phyloP scores from a whole-genome alignment of 352 stramenopile species.

The Phytophthora citricola region DNA sequence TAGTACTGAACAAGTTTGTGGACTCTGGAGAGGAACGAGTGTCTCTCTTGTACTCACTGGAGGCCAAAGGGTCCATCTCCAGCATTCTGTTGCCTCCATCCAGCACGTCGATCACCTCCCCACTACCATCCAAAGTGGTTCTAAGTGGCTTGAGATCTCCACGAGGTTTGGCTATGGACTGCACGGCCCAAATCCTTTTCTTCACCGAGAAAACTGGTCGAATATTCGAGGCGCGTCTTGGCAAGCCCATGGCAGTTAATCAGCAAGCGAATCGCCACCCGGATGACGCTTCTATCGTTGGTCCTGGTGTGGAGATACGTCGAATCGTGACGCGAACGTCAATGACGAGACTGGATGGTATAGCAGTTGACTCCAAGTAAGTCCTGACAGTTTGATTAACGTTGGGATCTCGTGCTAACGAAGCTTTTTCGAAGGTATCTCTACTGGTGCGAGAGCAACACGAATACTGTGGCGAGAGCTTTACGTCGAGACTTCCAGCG shows the following conservation, averaged over 20 bases:
- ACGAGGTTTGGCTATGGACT: slow-evolving; percentile 56
- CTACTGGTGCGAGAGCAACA: slow-evolving; percentile 80
- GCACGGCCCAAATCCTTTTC: slow-evolving; percentile 45
- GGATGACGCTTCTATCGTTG: slow-evolving; percentile 23
- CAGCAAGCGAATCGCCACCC: slow-evolving; percentile 12
- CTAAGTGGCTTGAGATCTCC: slow-evolving; percentile 54
- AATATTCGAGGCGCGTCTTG: slow-evolving; percentile 42
- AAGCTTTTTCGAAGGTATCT: slow-evolving; percentile 42
- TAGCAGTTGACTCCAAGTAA: slow-evolving; percentile 56
- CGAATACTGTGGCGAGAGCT: slow-evolving; percentile 63
- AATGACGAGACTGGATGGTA: slow-evolving; percentile 60
- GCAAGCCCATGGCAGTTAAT: slow-evolving; percentile 6
- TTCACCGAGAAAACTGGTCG: slow-evolving; percentile 80
- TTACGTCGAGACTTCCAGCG: slow-evolving; percentile 50
- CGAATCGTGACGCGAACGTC: slow-evolving; percentile 54
- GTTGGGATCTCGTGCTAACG: too few relatives aligned
- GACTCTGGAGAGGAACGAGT: background rate
- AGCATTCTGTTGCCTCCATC: slow-evolving; percentile 17
- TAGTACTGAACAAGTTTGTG: slow-evolving; percentile 29
- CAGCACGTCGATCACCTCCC: background rate
- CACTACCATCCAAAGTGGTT: slow-evolving; percentile 28
- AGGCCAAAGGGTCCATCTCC: slow-evolving; percentile 63
- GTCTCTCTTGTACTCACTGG: slow-evolving; percentile 63
- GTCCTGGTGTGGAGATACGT: slow-evolving; percentile 9
- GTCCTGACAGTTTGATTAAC: too few relatives aligned